Conservation (phyloP, 306 rosid genomes). For the Medicago arabica region DNA sequence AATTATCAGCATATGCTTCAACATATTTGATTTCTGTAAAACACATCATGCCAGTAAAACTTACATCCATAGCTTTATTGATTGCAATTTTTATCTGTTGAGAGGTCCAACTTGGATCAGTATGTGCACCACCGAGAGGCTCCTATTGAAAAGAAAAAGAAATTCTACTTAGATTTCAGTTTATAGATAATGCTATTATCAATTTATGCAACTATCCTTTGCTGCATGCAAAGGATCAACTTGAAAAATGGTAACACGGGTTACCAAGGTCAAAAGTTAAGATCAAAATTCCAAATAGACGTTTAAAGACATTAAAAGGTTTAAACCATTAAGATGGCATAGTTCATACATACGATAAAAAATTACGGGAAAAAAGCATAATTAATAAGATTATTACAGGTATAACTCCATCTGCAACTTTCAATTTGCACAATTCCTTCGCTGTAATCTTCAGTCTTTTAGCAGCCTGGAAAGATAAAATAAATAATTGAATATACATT, state of each 20-base stretch:
- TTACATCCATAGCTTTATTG: constrained; percentile 82
- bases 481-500: constrained; percentile 26
- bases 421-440: constrained; percentile 61
- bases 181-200: constrained; percentile 1
- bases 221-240: background rate
- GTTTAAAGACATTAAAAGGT: background rate
- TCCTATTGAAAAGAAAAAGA: constrained; percentile 62
- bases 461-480: constrained; percentile 70
- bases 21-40: constrained; percentile 34
- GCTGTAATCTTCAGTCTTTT: constrained; percentile 85
- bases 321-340: constrained; percentile 16
- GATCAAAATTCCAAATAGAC: background rate
- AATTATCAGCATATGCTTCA: constrained; percentile 22
- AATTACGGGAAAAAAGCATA: constrained; percentile 26
- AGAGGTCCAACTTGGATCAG: constrained; percentile 84
- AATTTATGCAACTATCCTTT: background rate
- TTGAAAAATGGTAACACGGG: background rate
- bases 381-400: constrained; percentile 66
- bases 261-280: background rate
- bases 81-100: constrained; percentile 80
- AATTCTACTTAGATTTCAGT: constrained; percentile 36
- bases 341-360: constrained; percentile 21
- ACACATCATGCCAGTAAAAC: constrained; percentile 42
- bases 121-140: constrained; percentile 95
- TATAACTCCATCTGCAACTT: constrained; percentile 82